Evolutionary conservation across 257 asterid species (phyloP), one percentile per base, ranked within the genome.

Genomic region (Avicennia marina): DNA sequence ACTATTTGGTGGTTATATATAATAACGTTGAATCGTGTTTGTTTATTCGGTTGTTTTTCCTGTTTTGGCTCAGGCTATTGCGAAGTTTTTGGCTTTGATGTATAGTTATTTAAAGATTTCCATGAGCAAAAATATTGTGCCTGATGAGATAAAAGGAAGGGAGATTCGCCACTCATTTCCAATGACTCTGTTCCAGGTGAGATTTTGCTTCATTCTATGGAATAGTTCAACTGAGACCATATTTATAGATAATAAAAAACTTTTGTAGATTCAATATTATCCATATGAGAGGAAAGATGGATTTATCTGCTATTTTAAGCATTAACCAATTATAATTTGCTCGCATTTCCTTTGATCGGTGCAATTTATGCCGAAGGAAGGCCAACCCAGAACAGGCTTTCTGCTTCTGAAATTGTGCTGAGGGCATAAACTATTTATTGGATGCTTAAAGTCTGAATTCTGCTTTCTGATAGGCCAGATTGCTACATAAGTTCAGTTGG

Each of bases 121-220:
- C 56, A 68, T 80, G 59, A 80, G 87, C 84, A 60, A 76, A 18
- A 80, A 75, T 63, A 45, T 65, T 44, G 86, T 93, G 61, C 95
- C 97, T 4, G 95, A 93, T 78, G 95, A 82, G 81, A 72, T 93
- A 36, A 88, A 89, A 73, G 95, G 95, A 60, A 86, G 97, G 72
- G 95, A 93, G 79, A 86, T 93, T 77, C 86, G 67, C 60, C 95
- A 76, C 73, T 78, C 83, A 11, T 93, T 93, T 74, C 97, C 97
- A 1, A 82, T 91, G 84, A 79, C 88, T 53, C 85, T 91, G 77
- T 86, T 91, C 63, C 94, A 72, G 94, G 98, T 89, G 48, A 49
- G 72, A 11, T 64, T 76, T 60, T 33, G 29, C 21, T 45, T 32
- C 71, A 11, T 42, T 22, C 48, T 33, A 21, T 49, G 36, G 16